Conservation (phyloP, 2,329 filamentous ascomycete genomes). For the Talaromyces marneffei region DNA sequence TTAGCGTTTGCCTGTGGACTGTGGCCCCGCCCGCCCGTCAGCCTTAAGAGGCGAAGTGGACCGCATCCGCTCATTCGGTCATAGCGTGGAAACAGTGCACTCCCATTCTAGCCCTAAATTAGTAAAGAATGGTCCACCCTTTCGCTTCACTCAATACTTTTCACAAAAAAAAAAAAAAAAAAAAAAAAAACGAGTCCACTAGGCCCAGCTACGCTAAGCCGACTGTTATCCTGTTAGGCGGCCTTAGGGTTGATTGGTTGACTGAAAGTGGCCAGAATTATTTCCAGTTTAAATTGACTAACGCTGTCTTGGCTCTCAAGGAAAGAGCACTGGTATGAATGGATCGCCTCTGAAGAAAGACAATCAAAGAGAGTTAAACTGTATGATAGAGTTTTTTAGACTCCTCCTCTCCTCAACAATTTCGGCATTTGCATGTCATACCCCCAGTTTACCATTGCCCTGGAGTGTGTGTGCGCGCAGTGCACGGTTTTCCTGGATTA, state of each 20-base stretch:
- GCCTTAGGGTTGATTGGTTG: neutral
- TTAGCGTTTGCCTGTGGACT: neutral
- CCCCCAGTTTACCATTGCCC: neutral
- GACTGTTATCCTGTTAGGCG: neutral
- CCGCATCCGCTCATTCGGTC: neutral
- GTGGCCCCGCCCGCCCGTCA: slow-evolving; percentile 22
- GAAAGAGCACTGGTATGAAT: no score
- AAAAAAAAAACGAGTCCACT: no score
- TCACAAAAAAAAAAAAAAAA: no score
- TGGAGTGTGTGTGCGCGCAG: neutral
- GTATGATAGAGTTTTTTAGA: neutral
- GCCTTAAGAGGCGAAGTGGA: slow-evolving; percentile 31
- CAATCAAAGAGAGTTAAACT: neutral
- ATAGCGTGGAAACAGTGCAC: neutral
- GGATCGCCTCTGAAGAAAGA: neutral
- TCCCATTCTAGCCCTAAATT: neutral
- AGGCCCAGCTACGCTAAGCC: neutral
- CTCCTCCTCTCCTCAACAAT: neutral
- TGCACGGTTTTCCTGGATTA: neutral
- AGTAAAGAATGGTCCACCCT: neutral
- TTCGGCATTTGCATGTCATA: neutral
- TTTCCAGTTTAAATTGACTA: neutral
- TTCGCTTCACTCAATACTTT: neutral
- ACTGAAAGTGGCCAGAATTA: neutral
- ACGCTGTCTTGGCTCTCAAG: neutral